phyloP scores from a whole-genome alignment of 1,139 yeast genomes.

The Saccharomyces hybrid region DNA sequence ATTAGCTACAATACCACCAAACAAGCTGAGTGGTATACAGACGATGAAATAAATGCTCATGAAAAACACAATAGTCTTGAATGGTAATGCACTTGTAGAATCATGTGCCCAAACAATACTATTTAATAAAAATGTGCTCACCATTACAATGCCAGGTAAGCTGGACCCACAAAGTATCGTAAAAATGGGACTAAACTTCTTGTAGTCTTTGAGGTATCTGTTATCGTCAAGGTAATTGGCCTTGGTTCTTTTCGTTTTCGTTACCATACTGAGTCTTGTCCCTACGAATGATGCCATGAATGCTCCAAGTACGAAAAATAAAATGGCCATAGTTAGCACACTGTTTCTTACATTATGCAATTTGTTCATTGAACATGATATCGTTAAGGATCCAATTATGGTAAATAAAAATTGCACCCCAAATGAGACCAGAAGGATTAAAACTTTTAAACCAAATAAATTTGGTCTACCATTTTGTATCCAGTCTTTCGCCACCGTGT shows the following conservation, averaged over 20 bases:
- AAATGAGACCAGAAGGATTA: conserved; percentile 58
- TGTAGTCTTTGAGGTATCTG: conserved; percentile 3
- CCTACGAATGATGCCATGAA: conserved; percentile 68
- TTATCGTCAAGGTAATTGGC: conserved; percentile 6
- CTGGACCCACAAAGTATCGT: conserved; percentile 52
- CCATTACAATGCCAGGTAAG: conserved; percentile 52
- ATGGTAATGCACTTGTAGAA: conserved; percentile 71
- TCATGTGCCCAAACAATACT: conserved; percentile 69
- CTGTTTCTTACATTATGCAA: conserved; percentile 62
- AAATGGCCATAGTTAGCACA: conserved; percentile 51
- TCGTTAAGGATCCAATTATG: conserved; percentile 49
- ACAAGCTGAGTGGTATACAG: conserved; percentile 64
- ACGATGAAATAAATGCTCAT: conserved; percentile 51
- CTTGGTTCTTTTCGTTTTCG: conserved; percentile 34
- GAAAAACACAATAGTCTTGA: conserved; percentile 58
- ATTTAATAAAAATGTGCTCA: conserved; percentile 51
- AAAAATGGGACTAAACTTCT: conserved; percentile 11
- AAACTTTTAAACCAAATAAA: conserved; percentile 8
- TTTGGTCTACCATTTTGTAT: conserved; percentile 10
- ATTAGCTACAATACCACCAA: conserved; percentile 64
- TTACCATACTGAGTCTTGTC: conserved; percentile 25
- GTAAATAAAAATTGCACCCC: conserved; percentile 70
- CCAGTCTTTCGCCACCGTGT: conserved; percentile 16
- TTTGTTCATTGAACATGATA: conserved; percentile 52
- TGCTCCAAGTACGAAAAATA: conserved; percentile 62